phyloP scores from a whole-genome alignment of 2,329 filamentous ascomycete genomes.

The Phialophora expanda region DNA sequence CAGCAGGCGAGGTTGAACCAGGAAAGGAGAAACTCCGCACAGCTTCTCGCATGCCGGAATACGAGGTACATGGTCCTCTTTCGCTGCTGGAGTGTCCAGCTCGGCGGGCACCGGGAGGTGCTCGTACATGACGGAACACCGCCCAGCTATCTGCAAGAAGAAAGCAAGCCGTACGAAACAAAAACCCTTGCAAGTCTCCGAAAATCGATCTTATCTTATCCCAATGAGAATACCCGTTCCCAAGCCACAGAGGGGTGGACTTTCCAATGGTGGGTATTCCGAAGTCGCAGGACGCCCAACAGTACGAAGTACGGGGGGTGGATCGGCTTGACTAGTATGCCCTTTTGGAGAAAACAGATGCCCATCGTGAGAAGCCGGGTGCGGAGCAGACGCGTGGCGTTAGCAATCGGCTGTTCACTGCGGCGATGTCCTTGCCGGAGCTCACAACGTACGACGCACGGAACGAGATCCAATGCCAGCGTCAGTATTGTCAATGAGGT shows the following conservation, averaged over 20 bases:
- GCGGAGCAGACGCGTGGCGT: slow-evolving; percentile 1
- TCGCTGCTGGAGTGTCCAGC: background rate
- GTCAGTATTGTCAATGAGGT: background rate
- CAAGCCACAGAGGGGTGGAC: background rate
- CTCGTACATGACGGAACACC: background rate
- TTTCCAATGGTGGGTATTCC: slow-evolving; percentile 5
- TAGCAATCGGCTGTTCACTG: background rate
- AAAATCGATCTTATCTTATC: slow-evolving; percentile 22
- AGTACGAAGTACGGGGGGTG: slow-evolving; percentile 11
- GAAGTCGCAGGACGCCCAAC: slow-evolving; percentile 14
- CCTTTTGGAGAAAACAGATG: slow-evolving; percentile 11
- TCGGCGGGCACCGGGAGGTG: background rate
- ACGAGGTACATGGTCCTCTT: background rate
- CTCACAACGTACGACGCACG: background rate
- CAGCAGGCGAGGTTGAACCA: background rate
- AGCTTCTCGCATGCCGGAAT: background rate
- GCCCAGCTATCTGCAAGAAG: background rate
- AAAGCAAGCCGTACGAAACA: background rate
- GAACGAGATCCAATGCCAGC: background rate
- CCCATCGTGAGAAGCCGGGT: slow-evolving; percentile 7
- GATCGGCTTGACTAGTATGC: slow-evolving; percentile 4
- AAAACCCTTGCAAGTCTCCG: background rate
- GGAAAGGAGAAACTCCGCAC: background rate
- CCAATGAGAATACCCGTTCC: slow-evolving; percentile 1
- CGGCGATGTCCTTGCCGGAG: slow-evolving; percentile 1